phyloP scores from a whole-genome alignment of 1,139 yeast genomes.

The Maudiozyma humilis region DNA sequence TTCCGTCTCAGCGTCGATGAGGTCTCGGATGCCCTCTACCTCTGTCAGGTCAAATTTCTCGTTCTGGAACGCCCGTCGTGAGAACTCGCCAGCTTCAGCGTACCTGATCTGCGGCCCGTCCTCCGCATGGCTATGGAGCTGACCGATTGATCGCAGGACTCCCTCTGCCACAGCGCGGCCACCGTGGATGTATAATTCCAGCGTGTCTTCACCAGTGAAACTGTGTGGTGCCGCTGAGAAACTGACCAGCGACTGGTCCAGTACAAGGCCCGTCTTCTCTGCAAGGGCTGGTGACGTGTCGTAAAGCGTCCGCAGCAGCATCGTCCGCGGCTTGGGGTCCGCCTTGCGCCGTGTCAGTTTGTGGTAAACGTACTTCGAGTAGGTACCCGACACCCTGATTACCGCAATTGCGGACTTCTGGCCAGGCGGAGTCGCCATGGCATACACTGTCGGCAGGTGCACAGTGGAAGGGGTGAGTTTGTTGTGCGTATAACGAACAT shows the following conservation, averaged over 20 bases:
- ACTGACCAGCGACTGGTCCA: constrained; percentile 72
- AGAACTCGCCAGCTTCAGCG: constrained; percentile 92
- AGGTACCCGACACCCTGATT: constrained; percentile 71
- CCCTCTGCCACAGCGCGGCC: constrained; percentile 77
- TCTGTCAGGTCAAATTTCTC: constrained; percentile 67
- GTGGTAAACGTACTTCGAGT: constrained; percentile 35
- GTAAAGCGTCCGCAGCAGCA: constrained; percentile 50
- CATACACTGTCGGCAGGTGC: constrained; percentile 62
- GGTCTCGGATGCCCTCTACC: constrained; percentile 79
- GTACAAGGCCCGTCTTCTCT: constrained; percentile 31
- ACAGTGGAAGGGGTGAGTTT: constrained; percentile 5
- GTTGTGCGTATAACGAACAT: background rate
- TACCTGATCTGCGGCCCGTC: constrained; percentile 49
- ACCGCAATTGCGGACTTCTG: constrained; percentile 77
- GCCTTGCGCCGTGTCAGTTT: constrained; percentile 36
- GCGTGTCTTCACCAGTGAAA: constrained; percentile 84
- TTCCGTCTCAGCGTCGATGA: constrained; percentile 94
- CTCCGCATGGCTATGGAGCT: constrained; percentile 37
- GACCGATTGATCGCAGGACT: constrained; percentile 55
- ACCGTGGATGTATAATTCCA: constrained; percentile 89
- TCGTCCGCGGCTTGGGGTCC: constrained; percentile 44
- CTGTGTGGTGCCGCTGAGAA: constrained; percentile 71
- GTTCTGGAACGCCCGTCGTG: constrained; percentile 70
- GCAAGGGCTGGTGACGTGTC: constrained; percentile 28
- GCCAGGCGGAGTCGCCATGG: constrained; percentile 76